These are phyloP conservation scores for Ustilago bromivora DNA, from an alignment of 1,284 basidiomycete genomes.

Conservation along the genomic window DNA sequence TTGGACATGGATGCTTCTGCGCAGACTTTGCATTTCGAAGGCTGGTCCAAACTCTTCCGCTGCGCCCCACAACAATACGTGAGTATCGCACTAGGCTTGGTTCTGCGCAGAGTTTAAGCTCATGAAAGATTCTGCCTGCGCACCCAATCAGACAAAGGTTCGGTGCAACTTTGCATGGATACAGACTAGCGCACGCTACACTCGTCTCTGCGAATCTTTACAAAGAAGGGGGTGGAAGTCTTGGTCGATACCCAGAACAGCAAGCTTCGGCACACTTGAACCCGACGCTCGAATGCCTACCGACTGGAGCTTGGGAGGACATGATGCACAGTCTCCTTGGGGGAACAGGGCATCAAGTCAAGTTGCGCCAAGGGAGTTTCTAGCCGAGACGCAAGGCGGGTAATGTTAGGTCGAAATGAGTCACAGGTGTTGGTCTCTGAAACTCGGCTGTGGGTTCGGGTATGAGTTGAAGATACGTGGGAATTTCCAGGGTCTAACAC, in stretches of 20 bases:
- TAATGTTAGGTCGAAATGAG: background rate
- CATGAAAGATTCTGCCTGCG: too few relatives aligned
- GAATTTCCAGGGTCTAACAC: too few relatives aligned
- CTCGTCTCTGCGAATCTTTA: too few relatives aligned
- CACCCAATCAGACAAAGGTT: background rate
- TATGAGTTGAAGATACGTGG: background rate
- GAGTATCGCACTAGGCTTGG: too few relatives aligned
- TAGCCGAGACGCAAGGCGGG: background rate
- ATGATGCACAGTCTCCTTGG: too few relatives aligned
- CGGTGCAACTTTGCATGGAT: too few relatives aligned
- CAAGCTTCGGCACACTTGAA: background rate
- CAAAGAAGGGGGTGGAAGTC: background rate
- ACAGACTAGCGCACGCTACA: too few relatives aligned
- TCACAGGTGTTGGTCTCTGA: conserved; percentile 15
- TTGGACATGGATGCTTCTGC: too few relatives aligned
- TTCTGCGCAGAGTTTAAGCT: too few relatives aligned
- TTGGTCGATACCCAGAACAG: background rate
- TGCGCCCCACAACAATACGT: too few relatives aligned
- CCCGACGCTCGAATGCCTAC: background rate
- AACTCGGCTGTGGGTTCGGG: background rate
- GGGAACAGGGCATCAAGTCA: background rate
- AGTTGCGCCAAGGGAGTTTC: background rate
- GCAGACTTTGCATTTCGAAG: too few relatives aligned
- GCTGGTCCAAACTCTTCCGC: too few relatives aligned
- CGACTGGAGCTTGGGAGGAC: background rate